phyloP scores from a whole-genome alignment of 371 early-diverging fungal species.

The Mortierella sp. region DNA sequence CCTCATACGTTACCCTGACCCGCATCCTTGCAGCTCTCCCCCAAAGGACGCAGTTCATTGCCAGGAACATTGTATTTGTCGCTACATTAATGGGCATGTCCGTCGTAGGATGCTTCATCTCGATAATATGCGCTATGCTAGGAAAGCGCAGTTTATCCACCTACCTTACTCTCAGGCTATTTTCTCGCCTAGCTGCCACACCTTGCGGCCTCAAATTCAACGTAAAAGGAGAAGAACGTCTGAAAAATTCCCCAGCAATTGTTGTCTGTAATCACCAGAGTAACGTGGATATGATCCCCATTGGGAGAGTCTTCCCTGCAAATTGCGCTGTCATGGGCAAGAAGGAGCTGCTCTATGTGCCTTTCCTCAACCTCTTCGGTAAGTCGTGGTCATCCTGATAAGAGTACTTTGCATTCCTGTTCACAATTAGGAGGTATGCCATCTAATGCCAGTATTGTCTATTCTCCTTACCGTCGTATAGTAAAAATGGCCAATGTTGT shows the following conservation, averaged over 20 bases:
- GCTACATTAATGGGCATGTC: constrained; percentile 33
- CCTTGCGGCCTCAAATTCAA: constrained; percentile 69
- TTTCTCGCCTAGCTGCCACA: constrained; percentile 60
- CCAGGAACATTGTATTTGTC: constrained; percentile 26
- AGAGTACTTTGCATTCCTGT: no score
- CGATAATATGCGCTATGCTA: constrained; percentile 29
- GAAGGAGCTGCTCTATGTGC: constrained; percentile 80
- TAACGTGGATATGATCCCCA: constrained; percentile 79
- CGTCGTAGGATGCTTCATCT: constrained; percentile 31
- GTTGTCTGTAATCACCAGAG: constrained; percentile 91
- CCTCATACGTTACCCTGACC: constrained; percentile 22
- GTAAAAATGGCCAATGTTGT: constrained; percentile 83
- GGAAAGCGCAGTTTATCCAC: constrained; percentile 64
- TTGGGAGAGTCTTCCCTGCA: constrained; percentile 80
- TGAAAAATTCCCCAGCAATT: constrained; percentile 72
- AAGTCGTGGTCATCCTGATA: constrained; percentile 55
- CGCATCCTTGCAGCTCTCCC: constrained; percentile 27
- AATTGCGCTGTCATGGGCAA: constrained; percentile 85
- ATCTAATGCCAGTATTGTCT: neutral
- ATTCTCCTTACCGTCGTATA: constrained; percentile 21
- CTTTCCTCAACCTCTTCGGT: constrained; percentile 90
- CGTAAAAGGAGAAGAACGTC: constrained; percentile 71
- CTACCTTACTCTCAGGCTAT: constrained; percentile 68
- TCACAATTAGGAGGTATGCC: neutral
- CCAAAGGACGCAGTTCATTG: constrained; percentile 30